phyloP scores from a whole-genome alignment of 1,139 yeast species.

The Pichia sp. region DNA sequence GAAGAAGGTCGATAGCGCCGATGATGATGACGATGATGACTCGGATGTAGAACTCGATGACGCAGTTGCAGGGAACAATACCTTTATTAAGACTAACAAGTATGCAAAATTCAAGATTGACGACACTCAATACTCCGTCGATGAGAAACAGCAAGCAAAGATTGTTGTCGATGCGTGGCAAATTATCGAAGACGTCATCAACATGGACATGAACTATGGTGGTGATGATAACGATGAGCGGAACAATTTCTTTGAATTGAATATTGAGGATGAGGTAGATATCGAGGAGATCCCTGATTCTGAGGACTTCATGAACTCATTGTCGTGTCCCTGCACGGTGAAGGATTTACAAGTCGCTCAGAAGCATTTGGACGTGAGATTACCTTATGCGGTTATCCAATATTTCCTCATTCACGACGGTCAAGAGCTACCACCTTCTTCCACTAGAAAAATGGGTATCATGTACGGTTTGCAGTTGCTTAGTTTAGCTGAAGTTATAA shows the following conservation, averaged over 20 bases:
- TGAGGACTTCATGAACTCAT: slow-evolving; percentile 17
- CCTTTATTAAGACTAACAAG: no score
- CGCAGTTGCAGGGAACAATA: not conserved
- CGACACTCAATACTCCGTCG: slow-evolving; percentile 4
- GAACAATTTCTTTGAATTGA: slow-evolving; percentile 1
- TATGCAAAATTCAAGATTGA: not conserved
- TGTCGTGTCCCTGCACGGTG: slow-evolving; percentile 58
- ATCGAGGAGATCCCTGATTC: slow-evolving; percentile 15
- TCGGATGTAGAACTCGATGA: not conserved
- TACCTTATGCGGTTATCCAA: slow-evolving; percentile 56
- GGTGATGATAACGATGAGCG: no score
- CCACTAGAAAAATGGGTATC: slow-evolving; percentile 52
- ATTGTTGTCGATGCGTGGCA: slow-evolving; percentile 13
- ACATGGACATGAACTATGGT: slow-evolving; percentile 3
- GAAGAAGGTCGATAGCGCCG: not conserved
- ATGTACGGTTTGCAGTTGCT: slow-evolving; percentile 57
- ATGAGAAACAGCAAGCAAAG: slow-evolving; percentile 14
- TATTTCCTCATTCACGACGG: slow-evolving; percentile 64
- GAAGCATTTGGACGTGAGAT: slow-evolving; percentile 47
- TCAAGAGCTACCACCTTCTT: slow-evolving; percentile 44
- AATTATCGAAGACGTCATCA: slow-evolving; percentile 11
- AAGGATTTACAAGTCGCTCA: slow-evolving; percentile 59
- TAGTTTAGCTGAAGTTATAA: slow-evolving; percentile 58
- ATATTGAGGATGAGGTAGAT: slow-evolving; percentile 4
- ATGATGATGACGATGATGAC: not conserved